Evolutionary conservation across 23 red algal species (phyloP), one percentile per base, ranked within the genome.

Genomic region (Cyanidium caldarium): DNA sequence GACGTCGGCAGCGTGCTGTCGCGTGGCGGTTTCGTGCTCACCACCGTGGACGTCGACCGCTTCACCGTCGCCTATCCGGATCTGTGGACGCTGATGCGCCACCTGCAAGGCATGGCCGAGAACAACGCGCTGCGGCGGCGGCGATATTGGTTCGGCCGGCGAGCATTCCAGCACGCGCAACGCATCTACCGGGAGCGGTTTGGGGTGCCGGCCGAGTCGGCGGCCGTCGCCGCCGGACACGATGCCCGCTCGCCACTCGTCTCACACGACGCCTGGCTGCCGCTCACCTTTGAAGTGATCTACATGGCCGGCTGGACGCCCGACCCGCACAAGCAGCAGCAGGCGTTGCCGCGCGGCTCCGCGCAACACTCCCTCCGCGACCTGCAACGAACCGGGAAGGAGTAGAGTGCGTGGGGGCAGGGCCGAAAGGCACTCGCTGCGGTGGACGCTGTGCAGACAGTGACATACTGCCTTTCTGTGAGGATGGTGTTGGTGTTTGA

Each of bases 281-380:
- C 67, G 23, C 83, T 76, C 10, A 85, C 91, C 23, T 85, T 96
- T 57, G 66, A 87, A 35, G 68, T 87, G 39, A 73, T 96, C 40
- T 78, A 96, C 77, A 58, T 96, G 74, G 78, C 69, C n/a, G 91
- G 91, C 7, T 96, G 91, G 90, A 70, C 56, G 44, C 69, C 74
- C n/a, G n/a, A n/a, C n/a, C n/a, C n/a, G n/a, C n/a, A n/a, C n/a
- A n/a, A n/a, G n/a, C n/a, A n/a, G n/a, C n/a, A n/a, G n/a, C n/a
- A n/a, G n/a, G n/a, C n/a, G n/a, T n/a, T n/a, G n/a, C n/a, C n/a
- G n/a, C n/a, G n/a, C n/a, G n/a, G n/a, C n/a, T n/a, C n/a, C n/a
- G n/a, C n/a, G n/a, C n/a, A n/a, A n/a, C n/a, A n/a, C n/a, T n/a
- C n/a, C n/a, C n/a, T n/a, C n/a, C n/a, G n/a, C n/a, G n/a, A n/a